These are phyloP conservation scores for Staphylotrichum longicolle DNA, from an alignment of 495 filamentous ascomycete genomes.

Conservation along the genomic window DNA sequence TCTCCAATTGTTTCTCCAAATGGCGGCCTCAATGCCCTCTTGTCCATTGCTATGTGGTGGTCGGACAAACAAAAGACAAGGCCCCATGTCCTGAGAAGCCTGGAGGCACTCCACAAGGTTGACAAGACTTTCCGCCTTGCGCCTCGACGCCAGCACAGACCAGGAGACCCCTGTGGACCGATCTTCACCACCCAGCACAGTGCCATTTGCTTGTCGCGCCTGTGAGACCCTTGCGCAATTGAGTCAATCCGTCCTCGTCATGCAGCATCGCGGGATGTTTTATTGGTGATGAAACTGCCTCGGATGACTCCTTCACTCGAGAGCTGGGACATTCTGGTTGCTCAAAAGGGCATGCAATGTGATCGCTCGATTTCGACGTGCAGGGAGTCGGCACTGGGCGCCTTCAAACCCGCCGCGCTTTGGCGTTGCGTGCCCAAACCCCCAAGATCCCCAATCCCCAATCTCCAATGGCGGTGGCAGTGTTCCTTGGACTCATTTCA, in stretches of 20 bases:
- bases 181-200: background rate
- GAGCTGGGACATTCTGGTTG: too few relatives aligned
- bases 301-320: background rate
- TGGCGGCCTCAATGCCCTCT: background rate
- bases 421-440: too few relatives aligned
- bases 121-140: background rate
- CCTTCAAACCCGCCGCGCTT: too few relatives aligned
- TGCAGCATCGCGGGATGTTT: background rate
- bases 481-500: too few relatives aligned
- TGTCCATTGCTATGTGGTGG: background rate
- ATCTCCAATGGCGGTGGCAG: too few relatives aligned
- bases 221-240: conserved; percentile 1
- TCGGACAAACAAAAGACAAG: background rate
- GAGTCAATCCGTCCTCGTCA: conserved; percentile 7
- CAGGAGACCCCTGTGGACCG: too few relatives aligned
- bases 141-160: background rate
- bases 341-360: too few relatives aligned
- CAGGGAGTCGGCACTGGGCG: too few relatives aligned
- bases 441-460: too few relatives aligned
- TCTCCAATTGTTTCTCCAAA: background rate
- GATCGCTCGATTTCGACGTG: too few relatives aligned
- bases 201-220: background rate
- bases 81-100: background rate
- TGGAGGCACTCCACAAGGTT: conserved; percentile 4
- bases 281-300: conserved; percentile 9